Conservation (phyloP, 2,329 filamentous ascomycete genomes). For the Sphaerulina vaccinii region DNA sequence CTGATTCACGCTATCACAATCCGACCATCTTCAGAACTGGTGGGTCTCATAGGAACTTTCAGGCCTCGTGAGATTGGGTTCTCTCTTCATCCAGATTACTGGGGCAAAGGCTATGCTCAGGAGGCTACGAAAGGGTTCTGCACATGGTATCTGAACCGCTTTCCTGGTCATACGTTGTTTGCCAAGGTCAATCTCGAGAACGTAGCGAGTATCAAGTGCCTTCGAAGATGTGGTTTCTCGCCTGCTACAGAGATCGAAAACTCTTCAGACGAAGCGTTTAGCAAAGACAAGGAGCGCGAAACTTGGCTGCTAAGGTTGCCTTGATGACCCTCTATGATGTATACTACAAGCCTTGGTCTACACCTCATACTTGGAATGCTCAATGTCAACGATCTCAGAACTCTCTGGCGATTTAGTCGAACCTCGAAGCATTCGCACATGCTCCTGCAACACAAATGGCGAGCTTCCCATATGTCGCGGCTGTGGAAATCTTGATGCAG, state of each 20-base stretch:
- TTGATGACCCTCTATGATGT: neutral
- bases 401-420: neutral
- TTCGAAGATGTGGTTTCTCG: conserved; percentile 20
- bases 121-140: conserved; percentile 22
- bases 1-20: conserved; percentile 22
- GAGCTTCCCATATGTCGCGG: conserved; percentile 15
- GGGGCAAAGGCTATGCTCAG: conserved; percentile 21
- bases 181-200: conserved; percentile 24
- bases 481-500: conserved; percentile 16
- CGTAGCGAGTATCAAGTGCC: conserved; percentile 18
- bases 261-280: neutral
- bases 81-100: conserved; percentile 22
- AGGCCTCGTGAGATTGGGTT: conserved; percentile 25
- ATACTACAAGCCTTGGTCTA: neutral
- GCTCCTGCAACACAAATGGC: conserved; percentile 19
- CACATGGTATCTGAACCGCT: conserved; percentile 15
- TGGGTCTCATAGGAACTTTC: conserved; percentile 25
- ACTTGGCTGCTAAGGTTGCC: conserved; percentile 3
- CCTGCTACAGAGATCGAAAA: neutral
- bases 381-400: neutral
- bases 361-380: neutral
- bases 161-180: conserved; percentile 17
- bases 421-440: too few species aligned
- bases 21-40: conserved; percentile 9
- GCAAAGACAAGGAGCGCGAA: conserved; percentile 1